Conservation (phyloP, 352 stramenopile species). For the Globisporangium viniferum region DNA sequence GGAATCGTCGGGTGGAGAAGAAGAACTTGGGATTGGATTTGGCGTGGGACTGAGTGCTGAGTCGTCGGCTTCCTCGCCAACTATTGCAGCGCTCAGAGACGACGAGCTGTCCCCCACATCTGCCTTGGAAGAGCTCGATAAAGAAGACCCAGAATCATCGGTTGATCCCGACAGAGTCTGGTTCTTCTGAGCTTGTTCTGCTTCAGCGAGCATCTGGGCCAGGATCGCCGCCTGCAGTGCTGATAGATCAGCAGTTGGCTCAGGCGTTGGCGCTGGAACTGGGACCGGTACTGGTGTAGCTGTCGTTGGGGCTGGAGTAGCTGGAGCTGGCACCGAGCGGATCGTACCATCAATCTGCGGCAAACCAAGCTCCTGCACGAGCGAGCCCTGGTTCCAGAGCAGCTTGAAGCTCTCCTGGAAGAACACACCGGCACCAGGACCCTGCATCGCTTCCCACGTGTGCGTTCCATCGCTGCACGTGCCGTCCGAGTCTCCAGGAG, state of each 20-base stretch:
- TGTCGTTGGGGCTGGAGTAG: not conserved
- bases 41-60: not conserved
- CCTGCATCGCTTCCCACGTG: constrained; percentile 49
- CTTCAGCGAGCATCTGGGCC: not conserved
- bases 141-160: not conserved
- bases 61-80: no score
- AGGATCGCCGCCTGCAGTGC: not conserved
- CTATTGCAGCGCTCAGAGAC: no score
- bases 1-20: not conserved
- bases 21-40: not conserved
- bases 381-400: constrained; percentile 62
- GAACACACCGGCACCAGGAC: constrained; percentile 51
- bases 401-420: constrained; percentile 51
- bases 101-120: not conserved
- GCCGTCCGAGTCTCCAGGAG: constrained; percentile 62
- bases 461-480: constrained; percentile 29
- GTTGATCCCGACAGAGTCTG: not conserved
- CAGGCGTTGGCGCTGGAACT: not conserved
- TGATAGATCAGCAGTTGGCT: not conserved
- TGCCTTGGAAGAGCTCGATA: not conserved
- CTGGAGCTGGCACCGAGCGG: not conserved
- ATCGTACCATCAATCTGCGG: not conserved
- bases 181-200: not conserved
- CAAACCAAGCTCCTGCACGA: constrained; percentile 7
- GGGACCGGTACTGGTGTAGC: not conserved